Base-by-base conservation (phyloP, 2,329 filamentous ascomycete species). In the Aspergillus oerlinghausenensis region DNA sequence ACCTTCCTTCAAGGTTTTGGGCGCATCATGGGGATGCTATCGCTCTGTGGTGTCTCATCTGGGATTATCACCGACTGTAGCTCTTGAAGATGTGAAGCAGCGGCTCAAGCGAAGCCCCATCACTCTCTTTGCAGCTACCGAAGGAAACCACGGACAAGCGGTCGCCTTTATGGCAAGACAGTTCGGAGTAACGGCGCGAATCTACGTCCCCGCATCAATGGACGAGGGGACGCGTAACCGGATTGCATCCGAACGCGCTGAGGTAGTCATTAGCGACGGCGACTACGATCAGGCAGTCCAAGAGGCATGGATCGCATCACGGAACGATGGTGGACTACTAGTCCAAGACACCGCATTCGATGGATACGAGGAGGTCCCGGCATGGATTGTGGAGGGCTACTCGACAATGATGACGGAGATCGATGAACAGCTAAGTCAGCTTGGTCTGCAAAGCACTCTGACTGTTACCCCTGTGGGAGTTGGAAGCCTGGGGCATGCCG, bases 341-440 rank as follows among this genome's bases (percentile, higher is more conserved):
- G 79, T 92, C 0, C 83, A 89, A 66, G 90, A 93, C 65, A 86
- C 82, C 8, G 81, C 85, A 0, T 88, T 88, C 64, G 79, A 81
- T 0, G 85, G 83, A 2, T 90, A 89, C 63, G 81, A 85, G 49
- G 77, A 84, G 42, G 82, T 91, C 4, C 88, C 89, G 0, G 49
- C 83, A 70, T 92, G 87, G 85, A 88, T 92, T 23, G 87, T 91
- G 0, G 85, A 93, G 58, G 90, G 90, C 0, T 94, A 93, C 65
- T 79, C 79, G 4, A 91, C 88, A 0, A 87, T 92, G 81, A 76
- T 92, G 59, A 69, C 73, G 3, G 90, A 94, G 66, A 76, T 84
- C 0, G 87, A 91, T 51, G 68, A 77, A 21, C 88, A 92, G 65
- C 66, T 87, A 9, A 67, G 77, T 0, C 71, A 73, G 0, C 61